Conservation (phyloP, 176 grass and related monocot species). For the Lolium rigidum region DNA sequence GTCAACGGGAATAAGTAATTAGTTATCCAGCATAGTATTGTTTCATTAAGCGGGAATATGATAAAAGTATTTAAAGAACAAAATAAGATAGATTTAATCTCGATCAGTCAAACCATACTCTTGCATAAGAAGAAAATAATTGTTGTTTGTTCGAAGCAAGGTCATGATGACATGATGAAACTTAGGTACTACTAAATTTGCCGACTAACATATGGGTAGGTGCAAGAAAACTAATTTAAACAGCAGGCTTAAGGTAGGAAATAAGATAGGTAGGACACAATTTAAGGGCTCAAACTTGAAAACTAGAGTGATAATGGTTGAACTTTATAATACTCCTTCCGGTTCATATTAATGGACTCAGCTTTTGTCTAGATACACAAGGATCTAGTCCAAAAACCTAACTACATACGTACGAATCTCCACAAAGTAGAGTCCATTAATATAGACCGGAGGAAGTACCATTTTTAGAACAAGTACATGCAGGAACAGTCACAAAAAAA, state of each 20-base stretch:
- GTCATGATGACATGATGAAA: constrained; percentile 18
- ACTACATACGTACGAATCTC: no score
- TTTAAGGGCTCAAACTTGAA: constrained; percentile 1
- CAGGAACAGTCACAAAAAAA: background rate
- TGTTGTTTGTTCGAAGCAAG: background rate
- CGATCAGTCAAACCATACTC: background rate
- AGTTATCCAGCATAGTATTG: background rate
- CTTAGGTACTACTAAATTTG: background rate
- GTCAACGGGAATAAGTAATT: constrained; percentile 41
- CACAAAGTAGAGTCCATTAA: no score
- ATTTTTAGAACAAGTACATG: constrained; percentile 19
- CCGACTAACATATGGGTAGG: background rate
- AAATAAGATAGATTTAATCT: constrained; percentile 3
- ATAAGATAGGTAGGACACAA: background rate
- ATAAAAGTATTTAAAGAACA: constrained; percentile 17
- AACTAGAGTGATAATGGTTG: background rate
- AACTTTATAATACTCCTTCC: constrained; percentile 12
- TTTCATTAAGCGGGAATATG: background rate
- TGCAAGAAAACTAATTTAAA: constrained; percentile 19
- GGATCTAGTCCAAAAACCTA: no score
- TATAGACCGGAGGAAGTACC: no score
- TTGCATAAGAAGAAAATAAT: background rate
- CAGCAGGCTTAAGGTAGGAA: background rate
- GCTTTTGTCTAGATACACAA: no score
- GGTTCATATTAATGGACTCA: no score